phyloP scores from a whole-genome alignment of 768 basidiomycete genomes.

The Ramaria sp. region DNA sequence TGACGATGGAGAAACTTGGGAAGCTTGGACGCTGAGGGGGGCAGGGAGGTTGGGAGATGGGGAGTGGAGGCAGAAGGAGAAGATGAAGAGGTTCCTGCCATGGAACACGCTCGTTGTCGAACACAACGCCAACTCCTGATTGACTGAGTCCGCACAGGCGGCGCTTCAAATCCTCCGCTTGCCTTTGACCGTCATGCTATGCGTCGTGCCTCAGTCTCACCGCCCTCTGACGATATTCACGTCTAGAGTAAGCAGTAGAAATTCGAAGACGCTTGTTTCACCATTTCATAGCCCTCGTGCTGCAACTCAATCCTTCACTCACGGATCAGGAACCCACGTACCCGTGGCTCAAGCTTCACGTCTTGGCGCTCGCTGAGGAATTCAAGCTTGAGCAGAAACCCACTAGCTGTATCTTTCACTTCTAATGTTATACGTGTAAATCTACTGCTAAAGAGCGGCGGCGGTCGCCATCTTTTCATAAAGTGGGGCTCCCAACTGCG shows the following conservation, averaged over 20 bases:
- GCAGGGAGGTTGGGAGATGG: neutral
- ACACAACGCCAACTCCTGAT: neutral
- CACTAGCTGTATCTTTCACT: no score
- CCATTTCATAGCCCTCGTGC: neutral
- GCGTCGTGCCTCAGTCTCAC: neutral
- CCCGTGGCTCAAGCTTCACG: no score
- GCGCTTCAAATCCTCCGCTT: neutral
- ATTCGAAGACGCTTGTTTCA: neutral
- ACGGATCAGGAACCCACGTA: no score
- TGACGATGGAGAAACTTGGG: slow-evolving; percentile 62
- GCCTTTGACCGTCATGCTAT: neutral
- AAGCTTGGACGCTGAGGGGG: slow-evolving; percentile 40
- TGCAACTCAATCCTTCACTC: neutral
- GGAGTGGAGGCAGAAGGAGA: neutral
- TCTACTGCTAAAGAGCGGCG: neutral
- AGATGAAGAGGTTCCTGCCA: neutral
- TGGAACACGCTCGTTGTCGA: neutral
- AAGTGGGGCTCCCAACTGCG: slow-evolving; percentile 26
- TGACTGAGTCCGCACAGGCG: neutral
- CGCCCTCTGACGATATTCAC: neutral
- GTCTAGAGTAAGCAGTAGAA: neutral
- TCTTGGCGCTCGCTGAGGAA: no score
- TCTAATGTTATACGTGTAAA: neutral
- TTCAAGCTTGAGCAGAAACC: no score
- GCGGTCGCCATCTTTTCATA: neutral